phyloP scores from a whole-genome alignment of 2,329 filamentous ascomycete genomes.

The Cladosporium sp. region DNA sequence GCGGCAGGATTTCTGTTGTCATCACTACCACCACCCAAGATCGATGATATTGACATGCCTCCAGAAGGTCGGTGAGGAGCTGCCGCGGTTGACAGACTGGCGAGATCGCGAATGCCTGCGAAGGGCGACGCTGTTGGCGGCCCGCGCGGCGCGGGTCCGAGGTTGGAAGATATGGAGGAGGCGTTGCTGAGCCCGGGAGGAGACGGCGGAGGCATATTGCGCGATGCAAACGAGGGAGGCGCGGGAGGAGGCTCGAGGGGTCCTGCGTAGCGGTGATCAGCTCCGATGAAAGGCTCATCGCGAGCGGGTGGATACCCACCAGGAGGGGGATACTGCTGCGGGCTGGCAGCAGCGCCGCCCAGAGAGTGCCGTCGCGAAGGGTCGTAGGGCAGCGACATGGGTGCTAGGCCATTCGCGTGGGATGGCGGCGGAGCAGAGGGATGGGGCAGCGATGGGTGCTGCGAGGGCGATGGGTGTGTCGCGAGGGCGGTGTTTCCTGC shows the following conservation, averaged over 20 bases:
- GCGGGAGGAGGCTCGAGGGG: slow-evolving; percentile 31
- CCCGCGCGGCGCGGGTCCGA: slow-evolving; percentile 34
- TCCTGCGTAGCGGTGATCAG: slow-evolving; percentile 19
- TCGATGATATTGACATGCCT: slow-evolving; percentile 71
- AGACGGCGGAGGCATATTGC: slow-evolving; percentile 49
- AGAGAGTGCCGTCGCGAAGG: slow-evolving; percentile 41
- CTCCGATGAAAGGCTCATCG: background rate
- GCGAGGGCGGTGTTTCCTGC: slow-evolving; percentile 9
- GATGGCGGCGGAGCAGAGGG: slow-evolving; percentile 19
- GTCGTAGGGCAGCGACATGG: slow-evolving; percentile 40
- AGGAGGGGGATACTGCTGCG: slow-evolving; percentile 27
- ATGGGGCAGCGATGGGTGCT: slow-evolving; percentile 20
- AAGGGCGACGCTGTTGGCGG: slow-evolving; percentile 45
- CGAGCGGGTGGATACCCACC: background rate
- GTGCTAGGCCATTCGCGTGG: slow-evolving; percentile 21
- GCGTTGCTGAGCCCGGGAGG: slow-evolving; percentile 36
- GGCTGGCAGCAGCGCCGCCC: slow-evolving; percentile 33
- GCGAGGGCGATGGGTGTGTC: slow-evolving; percentile 18
- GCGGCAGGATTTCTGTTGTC: slow-evolving; percentile 23
- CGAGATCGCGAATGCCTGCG: slow-evolving; percentile 52
- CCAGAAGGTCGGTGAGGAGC: slow-evolving; percentile 48
- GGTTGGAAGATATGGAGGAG: slow-evolving; percentile 34
- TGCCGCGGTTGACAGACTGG: slow-evolving; percentile 41
- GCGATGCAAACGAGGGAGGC: slow-evolving; percentile 39
- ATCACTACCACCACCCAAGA: slow-evolving; percentile 56